Base-by-base conservation (phyloP, 306 rosid species). In the Lathyrus tuberosus region DNA sequence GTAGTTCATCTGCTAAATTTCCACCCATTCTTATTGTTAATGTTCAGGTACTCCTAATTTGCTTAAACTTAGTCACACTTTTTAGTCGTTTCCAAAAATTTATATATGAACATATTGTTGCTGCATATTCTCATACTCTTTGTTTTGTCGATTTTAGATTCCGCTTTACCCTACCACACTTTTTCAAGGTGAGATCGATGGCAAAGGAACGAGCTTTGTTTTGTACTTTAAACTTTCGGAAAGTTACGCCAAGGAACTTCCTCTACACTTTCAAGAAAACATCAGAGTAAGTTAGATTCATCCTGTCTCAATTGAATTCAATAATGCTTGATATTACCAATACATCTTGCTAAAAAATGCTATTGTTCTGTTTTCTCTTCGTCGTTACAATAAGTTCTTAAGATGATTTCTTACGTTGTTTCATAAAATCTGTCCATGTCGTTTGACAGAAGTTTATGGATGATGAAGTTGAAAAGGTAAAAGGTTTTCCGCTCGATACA, bases 151-250 rank as follows among this genome's bases (percentile, higher is more conserved):
- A 71, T 77, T 81, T 70, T 80, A 95, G 99, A 73, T 95, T 67
- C 99, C 99, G 1, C 73, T 95, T 81, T 95, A 95, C 73, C 88
- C 97, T 1, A 59, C 95, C 18, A 49, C 95, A 52, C 72, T 95
- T 64, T 95, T 95, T 70, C 97, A 94, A 84, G 97, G 95, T 5
- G 99, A 91, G 80, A 87, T 86, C 1, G 95, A 95, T 70, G 99
- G 99, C 17, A 95, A 95, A 84, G 99, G 99, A 79, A 79, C 87
- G 89, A 89, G 89, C 81, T 76, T 89, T 53, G 92, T 95, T 61
- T 85, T 95, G 86, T 95, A 95, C 88, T 95, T 91, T 30, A 95
- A 89, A 83, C 95, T 95, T 76, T 83, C 88, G 24, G 97, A 95
- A 22, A 74, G 85, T 65, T 89, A 87, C 69, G 54, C 91, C 12